A percentile compares a stretch with the other conserved stretches of the same genome.
phyloP scores from a whole-genome alignment of 179 eudicot species.

The Camellia oleifera region DNA sequence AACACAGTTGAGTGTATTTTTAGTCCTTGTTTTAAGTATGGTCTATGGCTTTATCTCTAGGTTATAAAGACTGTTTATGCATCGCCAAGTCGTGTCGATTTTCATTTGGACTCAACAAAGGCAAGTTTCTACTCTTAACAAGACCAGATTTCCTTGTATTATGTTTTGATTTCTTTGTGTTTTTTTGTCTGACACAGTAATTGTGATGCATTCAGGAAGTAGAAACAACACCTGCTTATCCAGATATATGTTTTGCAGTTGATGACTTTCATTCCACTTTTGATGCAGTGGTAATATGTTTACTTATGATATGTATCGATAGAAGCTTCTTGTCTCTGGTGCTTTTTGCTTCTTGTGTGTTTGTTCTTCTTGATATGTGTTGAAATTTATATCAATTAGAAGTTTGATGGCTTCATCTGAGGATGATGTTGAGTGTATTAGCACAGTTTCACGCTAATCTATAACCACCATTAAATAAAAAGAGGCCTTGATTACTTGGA shows the following conservation, averaged over 20 bases:
- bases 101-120: conserved; percentile 98
- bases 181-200: conserved; percentile 10
- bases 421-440: not conserved
- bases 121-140: conserved; percentile 37
- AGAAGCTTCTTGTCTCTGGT: not conserved
- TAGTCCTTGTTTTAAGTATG: not conserved
- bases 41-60: conserved; percentile 34
- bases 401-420: not conserved
- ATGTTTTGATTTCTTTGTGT: not conserved
- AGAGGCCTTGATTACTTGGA: not conserved
- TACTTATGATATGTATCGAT: not conserved
- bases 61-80: conserved; percentile 99
- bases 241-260: conserved; percentile 98
- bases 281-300: conserved; percentile 83
- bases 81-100: conserved; percentile 94
- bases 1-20: conserved; percentile 7
- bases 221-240: conserved; percentile 96
- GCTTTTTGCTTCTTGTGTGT: conserved; percentile 8
- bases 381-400: not conserved
- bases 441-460: not conserved
- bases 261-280: conserved; percentile 99
- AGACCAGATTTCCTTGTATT: not conserved
- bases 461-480: not conserved
- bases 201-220: conserved; percentile 58
- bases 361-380: not conserved